Conservation (phyloP, 116 monocot species). For the Trichopus zeylanicus region DNA sequence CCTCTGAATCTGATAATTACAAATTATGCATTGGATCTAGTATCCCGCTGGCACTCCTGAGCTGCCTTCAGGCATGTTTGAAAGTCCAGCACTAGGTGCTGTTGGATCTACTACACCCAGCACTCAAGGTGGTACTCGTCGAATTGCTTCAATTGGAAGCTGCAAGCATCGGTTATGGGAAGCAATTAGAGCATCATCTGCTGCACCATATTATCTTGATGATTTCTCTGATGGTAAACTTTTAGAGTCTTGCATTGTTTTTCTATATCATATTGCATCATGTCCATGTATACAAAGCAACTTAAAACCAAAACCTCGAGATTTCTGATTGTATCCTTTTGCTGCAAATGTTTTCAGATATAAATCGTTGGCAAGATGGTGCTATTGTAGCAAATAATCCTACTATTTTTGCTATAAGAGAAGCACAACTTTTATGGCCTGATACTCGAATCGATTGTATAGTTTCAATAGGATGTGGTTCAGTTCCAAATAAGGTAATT, state of each 20-base stretch:
- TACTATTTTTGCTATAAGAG: constrained; percentile 90
- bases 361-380: constrained; percentile 98
- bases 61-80: constrained; percentile 39
- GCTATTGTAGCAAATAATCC: constrained; percentile 99
- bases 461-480: constrained; percentile 91
- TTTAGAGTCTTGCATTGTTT: neutral
- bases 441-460: constrained; percentile 84
- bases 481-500: constrained; percentile 84
- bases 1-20: neutral
- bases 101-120: constrained; percentile 18
- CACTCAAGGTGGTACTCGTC: constrained; percentile 42
- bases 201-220: constrained; percentile 99
- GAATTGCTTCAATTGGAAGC: constrained; percentile 79
- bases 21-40: constrained; percentile 23
- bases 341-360: constrained; percentile 32
- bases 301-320: neutral
- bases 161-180: constrained; percentile 94
- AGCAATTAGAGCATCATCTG: constrained; percentile 98
- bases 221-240: constrained; percentile 92
- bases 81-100: constrained; percentile 37
- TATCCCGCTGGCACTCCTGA: constrained; percentile 89
- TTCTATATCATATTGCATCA: neutral
- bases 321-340: constrained; percentile 1
- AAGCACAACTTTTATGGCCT: constrained; percentile 97
- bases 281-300: neutral